Evolutionary conservation across 495 filamentous ascomycete species (phyloP), one percentile per base, ranked within the genome.

Genomic region (Penicillium mononematosum): DNA sequence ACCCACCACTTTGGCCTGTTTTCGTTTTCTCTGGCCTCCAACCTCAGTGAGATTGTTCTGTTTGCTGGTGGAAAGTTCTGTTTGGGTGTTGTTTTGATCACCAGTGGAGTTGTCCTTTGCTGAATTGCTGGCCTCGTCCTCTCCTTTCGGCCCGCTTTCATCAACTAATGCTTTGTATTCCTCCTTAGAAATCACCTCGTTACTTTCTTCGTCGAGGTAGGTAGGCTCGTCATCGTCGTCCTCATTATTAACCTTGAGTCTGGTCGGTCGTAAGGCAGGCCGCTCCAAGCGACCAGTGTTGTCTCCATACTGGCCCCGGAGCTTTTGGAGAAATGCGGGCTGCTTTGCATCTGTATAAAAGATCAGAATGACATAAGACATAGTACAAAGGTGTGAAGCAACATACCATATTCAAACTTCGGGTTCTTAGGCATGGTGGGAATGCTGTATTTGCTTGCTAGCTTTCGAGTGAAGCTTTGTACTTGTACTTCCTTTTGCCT

Each of bases 181-280:
- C 52, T 76, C 76, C 56, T 78, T 78, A 19, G 76, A 69, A 44
- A 81, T 75, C 25, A 76, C 70, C 51, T 78, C 72, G 31, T 79
- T 76, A 57, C 71, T 78, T 46, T 75, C 72, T 53, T 78, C 78
- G 39, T 79, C 74, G 42, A 81, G 70, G 50, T 80, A 80, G 41
- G 74, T 77, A 20, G 78, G 78, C 19, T 62, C 78, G 48, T 81
- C 78, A 34, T 79, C 76, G 10, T 75, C 76, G 10, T 74, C 74
- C 16, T 72, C 63, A 12, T 64, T 59, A 42, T 66, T 64, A 19
- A 72, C 59, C 46, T 69, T 73, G 32, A 58, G 53, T 64, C 69
- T 73, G 42, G 67, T 72, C n/a, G 75, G 70, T 47, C 76, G 75
- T n/a, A 63, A 58, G n/a, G 68, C 56, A 7, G 75, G 70, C 41